A percentile compares a stretch with the other conserved stretches of the same genome.
Conservation (phyloP, 768 basidiomycete genomes). For the Dacryopinax spathularia region DNA sequence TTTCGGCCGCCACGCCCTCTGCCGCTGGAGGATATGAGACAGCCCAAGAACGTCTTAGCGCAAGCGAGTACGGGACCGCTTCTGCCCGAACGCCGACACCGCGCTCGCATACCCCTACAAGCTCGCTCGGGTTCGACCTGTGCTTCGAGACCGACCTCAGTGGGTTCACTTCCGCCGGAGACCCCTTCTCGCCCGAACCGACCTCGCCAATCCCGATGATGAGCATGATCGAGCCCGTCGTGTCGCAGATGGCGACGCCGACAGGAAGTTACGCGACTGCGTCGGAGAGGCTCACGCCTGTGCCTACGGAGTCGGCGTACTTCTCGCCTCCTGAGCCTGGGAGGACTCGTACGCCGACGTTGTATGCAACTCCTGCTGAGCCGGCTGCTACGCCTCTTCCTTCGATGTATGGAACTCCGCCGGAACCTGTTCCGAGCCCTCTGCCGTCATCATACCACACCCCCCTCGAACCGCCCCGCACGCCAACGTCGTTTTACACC, state of each 20-base stretch:
- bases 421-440: too few species aligned
- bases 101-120: neutral
- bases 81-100: neutral
- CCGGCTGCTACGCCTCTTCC: too few species aligned
- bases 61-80: neutral
- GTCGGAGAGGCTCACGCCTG: neutral
- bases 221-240: neutral
- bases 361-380: constrained; percentile 17
- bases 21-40: neutral
- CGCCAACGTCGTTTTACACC: neutral
- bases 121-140: neutral
- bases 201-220: neutral
- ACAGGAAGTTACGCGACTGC: neutral
- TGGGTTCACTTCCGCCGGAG: neutral
- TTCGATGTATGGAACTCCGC: too few species aligned
- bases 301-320: neutral
- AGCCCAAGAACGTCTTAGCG: neutral
- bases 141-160: constrained; percentile 2
- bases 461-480: neutral
- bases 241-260: neutral
- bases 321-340: neutral
- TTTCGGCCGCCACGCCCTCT: constrained; percentile 13
- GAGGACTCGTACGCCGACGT: constrained; percentile 11
- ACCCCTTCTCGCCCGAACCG: constrained; percentile 1
- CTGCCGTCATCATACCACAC: neutral